These are phyloP conservation scores for Pyrus communis DNA, from an alignment of 306 rosid genomes.

Conservation along the genomic window DNA sequence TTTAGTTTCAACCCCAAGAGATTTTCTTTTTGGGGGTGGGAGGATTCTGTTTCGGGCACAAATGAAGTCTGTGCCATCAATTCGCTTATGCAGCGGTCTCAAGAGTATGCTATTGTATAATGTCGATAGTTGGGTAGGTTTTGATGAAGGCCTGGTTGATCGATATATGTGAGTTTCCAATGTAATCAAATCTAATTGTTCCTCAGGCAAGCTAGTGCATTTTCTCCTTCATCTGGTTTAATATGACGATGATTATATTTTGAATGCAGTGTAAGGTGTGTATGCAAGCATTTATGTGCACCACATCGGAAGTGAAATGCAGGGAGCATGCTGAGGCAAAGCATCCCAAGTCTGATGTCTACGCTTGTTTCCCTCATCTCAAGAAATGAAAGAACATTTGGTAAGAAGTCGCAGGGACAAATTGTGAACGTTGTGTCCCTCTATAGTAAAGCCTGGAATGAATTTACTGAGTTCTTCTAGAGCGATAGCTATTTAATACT, in stretches of 20 bases:
- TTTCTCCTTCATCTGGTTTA: background rate
- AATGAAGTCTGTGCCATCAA: background rate
- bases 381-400: conserved; percentile 25
- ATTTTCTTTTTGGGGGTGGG: background rate
- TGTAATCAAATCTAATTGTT: background rate
- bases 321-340: conserved; percentile 66
- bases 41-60: background rate
- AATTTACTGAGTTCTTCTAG: background rate
- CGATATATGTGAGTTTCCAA: background rate
- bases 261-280: conserved; percentile 59
- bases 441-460: conserved; percentile 21
- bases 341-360: conserved; percentile 56
- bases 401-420: conserved; percentile 10
- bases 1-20: background rate
- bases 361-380: conserved; percentile 47
- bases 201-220: background rate
- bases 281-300: conserved; percentile 65
- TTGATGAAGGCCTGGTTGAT: background rate
- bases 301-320: conserved; percentile 61
- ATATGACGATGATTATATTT: background rate
- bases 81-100: background rate
- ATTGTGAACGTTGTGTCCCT: conserved; percentile 3
- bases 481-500: conserved; percentile 13
- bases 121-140: background rate
- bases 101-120: background rate